Evolutionary conservation across 768 basidiomycete genomes (phyloP).

Genomic region (Lepiota subincarnata): DNA sequence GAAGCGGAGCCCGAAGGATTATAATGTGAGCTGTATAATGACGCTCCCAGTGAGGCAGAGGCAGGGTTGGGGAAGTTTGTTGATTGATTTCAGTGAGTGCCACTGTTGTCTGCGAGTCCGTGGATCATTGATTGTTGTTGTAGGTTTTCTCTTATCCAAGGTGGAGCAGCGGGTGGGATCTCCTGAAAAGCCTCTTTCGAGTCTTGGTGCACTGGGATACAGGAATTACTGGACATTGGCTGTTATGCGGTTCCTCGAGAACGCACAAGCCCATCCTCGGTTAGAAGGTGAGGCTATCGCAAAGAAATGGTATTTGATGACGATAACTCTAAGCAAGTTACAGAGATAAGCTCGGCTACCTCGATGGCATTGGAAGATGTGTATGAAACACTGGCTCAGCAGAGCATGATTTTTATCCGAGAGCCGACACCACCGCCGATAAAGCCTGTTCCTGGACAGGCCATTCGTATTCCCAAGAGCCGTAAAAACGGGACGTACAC

Average conservation of each 20-base stretch:
- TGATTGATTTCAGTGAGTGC: slow-evolving; percentile 95
- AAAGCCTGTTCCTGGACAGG: slow-evolving; percentile 71
- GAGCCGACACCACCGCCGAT: slow-evolving; percentile 46
- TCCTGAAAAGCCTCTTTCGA: slow-evolving; percentile 94
- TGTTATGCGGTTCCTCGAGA: slow-evolving; percentile 71
- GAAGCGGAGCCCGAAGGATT: slow-evolving; percentile 92
- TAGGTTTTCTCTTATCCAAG: slow-evolving; percentile 94
- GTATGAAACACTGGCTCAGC: slow-evolving; percentile 64
- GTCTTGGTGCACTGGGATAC: slow-evolving; percentile 91
- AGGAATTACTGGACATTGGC: slow-evolving; percentile 91
- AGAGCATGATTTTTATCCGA: slow-evolving; percentile 67
- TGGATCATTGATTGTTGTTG: slow-evolving; percentile 7
- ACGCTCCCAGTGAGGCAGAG: slow-evolving; percentile 92
- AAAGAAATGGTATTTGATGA: background rate
- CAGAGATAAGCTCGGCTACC: slow-evolving; percentile 82
- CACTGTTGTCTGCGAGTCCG: slow-evolving; percentile 1
- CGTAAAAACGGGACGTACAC: slow-evolving; percentile 59
- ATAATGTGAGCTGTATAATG: slow-evolving; percentile 99
- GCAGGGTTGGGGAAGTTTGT: slow-evolving; percentile 93
- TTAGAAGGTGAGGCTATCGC: slow-evolving; percentile 59
- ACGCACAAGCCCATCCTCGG: slow-evolving; percentile 53
- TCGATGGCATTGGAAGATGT: slow-evolving; percentile 92
- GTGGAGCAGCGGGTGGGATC: slow-evolving; percentile 89
- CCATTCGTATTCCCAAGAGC: slow-evolving; percentile 70
- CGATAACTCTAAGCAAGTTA: slow-evolving; percentile 8